phyloP scores from a whole-genome alignment of 1,284 basidiomycete species.

The Calocybe gambosa region DNA sequence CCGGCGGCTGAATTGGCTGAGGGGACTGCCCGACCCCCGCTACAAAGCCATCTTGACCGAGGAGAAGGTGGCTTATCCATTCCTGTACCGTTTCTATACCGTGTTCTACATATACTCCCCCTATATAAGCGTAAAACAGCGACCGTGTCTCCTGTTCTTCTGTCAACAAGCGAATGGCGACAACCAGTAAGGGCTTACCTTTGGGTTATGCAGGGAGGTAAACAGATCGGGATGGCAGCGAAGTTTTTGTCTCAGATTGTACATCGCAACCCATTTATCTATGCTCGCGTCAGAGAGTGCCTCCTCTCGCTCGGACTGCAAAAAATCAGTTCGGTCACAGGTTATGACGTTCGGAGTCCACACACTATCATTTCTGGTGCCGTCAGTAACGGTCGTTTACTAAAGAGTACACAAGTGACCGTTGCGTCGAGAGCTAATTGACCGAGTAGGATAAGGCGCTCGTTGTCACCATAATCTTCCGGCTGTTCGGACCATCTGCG shows the following conservation, averaged over 20 bases:
- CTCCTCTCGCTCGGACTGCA: slow-evolving; percentile 30
- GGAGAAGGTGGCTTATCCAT: slow-evolving; percentile 50
- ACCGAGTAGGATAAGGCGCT: slow-evolving; percentile 52
- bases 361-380: slow-evolving; percentile 48
- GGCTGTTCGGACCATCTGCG: slow-evolving; percentile 34
- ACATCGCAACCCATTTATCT: slow-evolving; percentile 52
- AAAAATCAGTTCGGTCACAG: background rate
- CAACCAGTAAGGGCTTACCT: slow-evolving; percentile 33
- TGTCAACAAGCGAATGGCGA: background rate
- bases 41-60: slow-evolving; percentile 35
- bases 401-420: slow-evolving; percentile 46
- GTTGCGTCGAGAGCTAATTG: slow-evolving; percentile 43
- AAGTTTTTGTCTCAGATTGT: slow-evolving; percentile 51
- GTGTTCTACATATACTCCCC: slow-evolving; percentile 52
- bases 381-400: slow-evolving; percentile 45
- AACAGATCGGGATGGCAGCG: slow-evolving; percentile 44
- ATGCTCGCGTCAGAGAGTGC: slow-evolving; percentile 42
- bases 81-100: slow-evolving; percentile 45
- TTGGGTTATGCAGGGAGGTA: slow-evolving; percentile 32
- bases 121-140: slow-evolving; percentile 63
- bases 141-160: slow-evolving; percentile 46
- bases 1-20: slow-evolving; percentile 21
- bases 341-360: slow-evolving; percentile 4
- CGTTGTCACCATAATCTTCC: slow-evolving; percentile 50
- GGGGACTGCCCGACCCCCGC: slow-evolving; percentile 16